These are phyloP conservation scores for Agrostemma githago DNA, from an alignment of 148 eudicot genomes.

Conservation along the genomic window DNA sequence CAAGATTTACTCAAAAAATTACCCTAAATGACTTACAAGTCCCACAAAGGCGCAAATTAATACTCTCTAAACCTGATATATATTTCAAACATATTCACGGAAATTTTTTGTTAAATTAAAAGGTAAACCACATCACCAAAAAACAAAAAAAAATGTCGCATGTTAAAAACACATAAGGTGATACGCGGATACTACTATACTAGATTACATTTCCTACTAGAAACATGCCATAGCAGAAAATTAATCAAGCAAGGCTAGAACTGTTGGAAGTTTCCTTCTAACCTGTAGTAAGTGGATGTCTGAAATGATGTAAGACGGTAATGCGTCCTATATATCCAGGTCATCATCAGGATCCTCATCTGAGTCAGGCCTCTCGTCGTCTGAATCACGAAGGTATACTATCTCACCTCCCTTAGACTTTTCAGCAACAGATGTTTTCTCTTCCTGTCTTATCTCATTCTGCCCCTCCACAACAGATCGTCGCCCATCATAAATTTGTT, in stretches of 20 bases:
- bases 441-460: slow-evolving; percentile 31
- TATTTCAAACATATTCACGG: neutral
- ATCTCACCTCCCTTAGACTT: slow-evolving; percentile 72
- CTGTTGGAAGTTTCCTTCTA: neutral
- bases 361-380: slow-evolving; percentile 91
- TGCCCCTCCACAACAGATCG: slow-evolving; percentile 43
- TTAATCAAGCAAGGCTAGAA: neutral
- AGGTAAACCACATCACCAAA: neutral
- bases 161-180: neutral
- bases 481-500: slow-evolving; percentile 86
- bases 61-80: neutral
- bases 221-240: neutral
- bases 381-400: slow-evolving; percentile 87
- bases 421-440: slow-evolving; percentile 29
- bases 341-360: slow-evolving; percentile 48
- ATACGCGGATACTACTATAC: neutral
- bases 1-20: neutral
- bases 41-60: neutral
- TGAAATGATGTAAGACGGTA: neutral
- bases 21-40: neutral
- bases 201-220: neutral
- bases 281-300: neutral
- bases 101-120: too few species aligned
- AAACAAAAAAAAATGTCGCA: neutral
- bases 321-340: slow-evolving; percentile 58